Evolutionary conservation across 495 filamentous ascomycete species (phyloP).

Genomic region (Penicillium atrosanguineum): DNA sequence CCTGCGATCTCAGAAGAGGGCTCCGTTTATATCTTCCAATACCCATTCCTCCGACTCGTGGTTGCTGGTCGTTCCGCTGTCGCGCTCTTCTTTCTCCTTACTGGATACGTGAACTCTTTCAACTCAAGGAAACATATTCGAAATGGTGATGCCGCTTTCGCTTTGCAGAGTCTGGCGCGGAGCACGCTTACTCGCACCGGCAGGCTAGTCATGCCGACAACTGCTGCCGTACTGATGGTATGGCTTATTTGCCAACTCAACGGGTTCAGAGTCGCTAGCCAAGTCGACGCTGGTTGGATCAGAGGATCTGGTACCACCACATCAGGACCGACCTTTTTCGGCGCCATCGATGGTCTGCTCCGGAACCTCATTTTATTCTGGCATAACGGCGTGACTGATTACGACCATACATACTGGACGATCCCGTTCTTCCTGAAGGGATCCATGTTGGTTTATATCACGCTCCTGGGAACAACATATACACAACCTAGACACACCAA

Average conservation of each 20-base stretch:
- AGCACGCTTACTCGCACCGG: slow-evolving; percentile 10
- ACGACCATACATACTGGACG: slow-evolving; percentile 15
- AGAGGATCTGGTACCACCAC: not conserved
- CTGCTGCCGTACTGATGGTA: not conserved
- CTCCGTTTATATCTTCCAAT: slow-evolving; percentile 5
- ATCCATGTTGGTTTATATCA: slow-evolving; percentile 14
- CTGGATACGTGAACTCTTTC: slow-evolving; percentile 17
- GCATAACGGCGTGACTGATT: slow-evolving; percentile 4
- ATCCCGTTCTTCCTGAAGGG: slow-evolving; percentile 17
- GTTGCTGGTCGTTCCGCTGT: slow-evolving; percentile 8
- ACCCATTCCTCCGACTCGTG: slow-evolving; percentile 13
- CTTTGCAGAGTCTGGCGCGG: slow-evolving; percentile 4
- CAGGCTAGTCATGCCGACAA: slow-evolving; percentile 11
- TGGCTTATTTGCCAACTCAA: slow-evolving; percentile 15
- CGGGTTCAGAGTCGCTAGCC: slow-evolving; percentile 6
- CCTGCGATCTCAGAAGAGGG: slow-evolving; percentile 10
- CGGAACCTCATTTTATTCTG: slow-evolving; percentile 12
- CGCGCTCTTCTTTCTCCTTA: slow-evolving; percentile 13
- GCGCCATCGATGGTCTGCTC: slow-evolving; percentile 1
- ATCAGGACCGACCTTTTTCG: slow-evolving; percentile 8
- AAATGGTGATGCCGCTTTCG: slow-evolving; percentile 4
- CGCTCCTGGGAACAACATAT: slow-evolving; percentile 10
- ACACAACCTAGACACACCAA: slow-evolving; percentile 6
- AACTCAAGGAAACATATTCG: slow-evolving; percentile 6
- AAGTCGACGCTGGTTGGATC: slow-evolving; percentile 10